Evolutionary conservation across 495 filamentous ascomycete species (phyloP).

Genomic region (Jackrogersella multiformis): DNA sequence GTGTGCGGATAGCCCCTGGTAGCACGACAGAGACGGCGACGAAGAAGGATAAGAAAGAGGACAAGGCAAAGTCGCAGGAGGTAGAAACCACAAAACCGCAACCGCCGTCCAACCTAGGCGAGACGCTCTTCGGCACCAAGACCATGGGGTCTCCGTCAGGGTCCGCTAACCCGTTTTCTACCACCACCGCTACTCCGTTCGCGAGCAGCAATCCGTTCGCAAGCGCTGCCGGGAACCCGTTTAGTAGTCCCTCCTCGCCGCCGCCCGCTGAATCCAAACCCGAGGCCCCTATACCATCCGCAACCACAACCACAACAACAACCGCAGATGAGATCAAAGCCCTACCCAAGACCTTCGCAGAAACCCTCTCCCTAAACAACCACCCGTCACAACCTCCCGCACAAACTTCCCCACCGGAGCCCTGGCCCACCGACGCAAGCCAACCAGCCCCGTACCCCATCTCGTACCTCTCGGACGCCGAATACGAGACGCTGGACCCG

Average conservation of each 20-base stretch:
- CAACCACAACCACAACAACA: slow-evolving; percentile 42
- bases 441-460: slow-evolving; percentile 77
- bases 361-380: slow-evolving; percentile 62
- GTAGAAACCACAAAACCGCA: slow-evolving; percentile 44
- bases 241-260: slow-evolving; percentile 30
- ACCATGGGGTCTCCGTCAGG: slow-evolving; percentile 47
- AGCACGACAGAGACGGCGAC: slow-evolving; percentile 42
- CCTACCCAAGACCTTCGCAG: slow-evolving; percentile 78
- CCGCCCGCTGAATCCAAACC: slow-evolving; percentile 40
- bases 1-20: slow-evolving; percentile 58
- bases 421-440: slow-evolving; percentile 75
- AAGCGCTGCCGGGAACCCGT: slow-evolving; percentile 40
- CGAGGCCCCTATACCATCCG: slow-evolving; percentile 28
- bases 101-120: slow-evolving; percentile 61
- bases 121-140: slow-evolving; percentile 64
- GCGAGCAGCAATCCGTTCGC: slow-evolving; percentile 43
- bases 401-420: slow-evolving; percentile 59
- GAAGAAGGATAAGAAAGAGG: slow-evolving; percentile 47
- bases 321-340: slow-evolving; percentile 38
- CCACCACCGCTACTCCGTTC: slow-evolving; percentile 27
- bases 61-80: slow-evolving; percentile 49
- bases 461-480: slow-evolving; percentile 84
- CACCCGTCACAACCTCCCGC: slow-evolving; percentile 46
- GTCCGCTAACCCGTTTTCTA: slow-evolving; percentile 51
- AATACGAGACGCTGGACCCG: slow-evolving; percentile 84